phyloP scores from a whole-genome alignment of 2,329 filamentous ascomycete genomes.

The Monosporascus sp. region DNA sequence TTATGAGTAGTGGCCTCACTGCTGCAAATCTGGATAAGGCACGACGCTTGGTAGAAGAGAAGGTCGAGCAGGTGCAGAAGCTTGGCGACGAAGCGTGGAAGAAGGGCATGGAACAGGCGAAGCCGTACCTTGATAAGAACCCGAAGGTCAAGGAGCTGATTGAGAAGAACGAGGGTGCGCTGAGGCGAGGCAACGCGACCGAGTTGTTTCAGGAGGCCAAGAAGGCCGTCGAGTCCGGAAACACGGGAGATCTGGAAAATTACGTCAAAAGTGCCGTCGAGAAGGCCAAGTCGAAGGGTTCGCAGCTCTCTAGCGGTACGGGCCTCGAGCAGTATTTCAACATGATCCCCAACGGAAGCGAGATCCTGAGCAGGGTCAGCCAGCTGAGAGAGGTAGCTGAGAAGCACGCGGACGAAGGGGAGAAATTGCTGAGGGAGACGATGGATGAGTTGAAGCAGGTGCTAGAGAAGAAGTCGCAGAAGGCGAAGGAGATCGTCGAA shows the following conservation, averaged over 20 bases:
- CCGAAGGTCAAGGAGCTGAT: slow-evolving; percentile 68
- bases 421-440: slow-evolving; percentile 64
- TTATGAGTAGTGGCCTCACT: slow-evolving; percentile 57
- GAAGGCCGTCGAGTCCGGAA: slow-evolving; percentile 55
- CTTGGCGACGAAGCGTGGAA: slow-evolving; percentile 68
- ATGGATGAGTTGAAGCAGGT: slow-evolving; percentile 61
- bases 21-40: slow-evolving; percentile 47
- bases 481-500: slow-evolving; percentile 53
- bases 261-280: slow-evolving; percentile 55
- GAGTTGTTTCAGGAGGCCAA: slow-evolving; percentile 60
- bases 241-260: slow-evolving; percentile 51
- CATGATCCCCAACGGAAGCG: slow-evolving; percentile 57
- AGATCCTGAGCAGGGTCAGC: slow-evolving; percentile 61
- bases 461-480: slow-evolving; percentile 52
- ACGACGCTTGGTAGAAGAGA: slow-evolving; percentile 61
- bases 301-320: slow-evolving; percentile 30
- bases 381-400: slow-evolving; percentile 59
- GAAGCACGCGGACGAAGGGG: slow-evolving; percentile 63
- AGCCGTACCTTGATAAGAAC: slow-evolving; percentile 70
- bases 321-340: slow-evolving; percentile 58
- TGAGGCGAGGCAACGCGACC: slow-evolving; percentile 61
- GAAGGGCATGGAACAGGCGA: slow-evolving; percentile 64
- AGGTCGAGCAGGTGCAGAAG: slow-evolving; percentile 60
- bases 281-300: slow-evolving; percentile 51
- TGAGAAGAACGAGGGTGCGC: slow-evolving; percentile 61